These are phyloP conservation scores for Spatholobus suberectus DNA, from an alignment of 306 rosid genomes.

Conservation along the genomic window DNA sequence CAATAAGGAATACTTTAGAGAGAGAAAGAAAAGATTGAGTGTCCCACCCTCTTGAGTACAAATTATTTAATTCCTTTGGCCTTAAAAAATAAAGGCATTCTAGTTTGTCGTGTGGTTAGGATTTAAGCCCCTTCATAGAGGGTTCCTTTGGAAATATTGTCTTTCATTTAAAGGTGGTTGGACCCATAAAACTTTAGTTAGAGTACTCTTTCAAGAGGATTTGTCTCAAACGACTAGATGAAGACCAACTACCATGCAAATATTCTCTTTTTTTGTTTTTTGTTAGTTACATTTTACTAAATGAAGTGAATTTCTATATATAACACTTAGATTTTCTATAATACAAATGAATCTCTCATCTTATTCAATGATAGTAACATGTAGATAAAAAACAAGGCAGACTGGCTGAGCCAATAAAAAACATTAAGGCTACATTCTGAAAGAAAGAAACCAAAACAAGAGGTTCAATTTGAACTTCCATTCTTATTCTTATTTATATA, in stretches of 20 bases:
- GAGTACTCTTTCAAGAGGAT: neutral
- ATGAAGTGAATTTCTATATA: conserved; percentile 9
- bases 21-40: neutral
- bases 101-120: conserved; percentile 10
- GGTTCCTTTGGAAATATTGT: neutral
- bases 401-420: conserved; percentile 30
- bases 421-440: conserved; percentile 27
- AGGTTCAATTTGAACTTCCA: conserved; percentile 41
- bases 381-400: neutral
- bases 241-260: neutral
- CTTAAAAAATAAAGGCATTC: conserved; percentile 3
- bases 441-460: conserved; percentile 33
- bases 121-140: neutral
- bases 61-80: conserved; percentile 5
- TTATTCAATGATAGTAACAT: neutral
- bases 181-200: neutral
- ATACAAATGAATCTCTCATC: neutral
- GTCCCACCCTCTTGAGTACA: neutral
- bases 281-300: neutral
- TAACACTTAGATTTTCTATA: neutral
- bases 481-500: conserved; percentile 41
- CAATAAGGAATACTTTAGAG: neutral
- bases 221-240: neutral
- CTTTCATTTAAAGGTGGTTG: neutral
- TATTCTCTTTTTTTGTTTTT: neutral